Evolutionary conservation across 2,329 filamentous ascomycete species (phyloP), one percentile per base, ranked within the genome.

Genomic region (Thermoascus crustaceus): DNA sequence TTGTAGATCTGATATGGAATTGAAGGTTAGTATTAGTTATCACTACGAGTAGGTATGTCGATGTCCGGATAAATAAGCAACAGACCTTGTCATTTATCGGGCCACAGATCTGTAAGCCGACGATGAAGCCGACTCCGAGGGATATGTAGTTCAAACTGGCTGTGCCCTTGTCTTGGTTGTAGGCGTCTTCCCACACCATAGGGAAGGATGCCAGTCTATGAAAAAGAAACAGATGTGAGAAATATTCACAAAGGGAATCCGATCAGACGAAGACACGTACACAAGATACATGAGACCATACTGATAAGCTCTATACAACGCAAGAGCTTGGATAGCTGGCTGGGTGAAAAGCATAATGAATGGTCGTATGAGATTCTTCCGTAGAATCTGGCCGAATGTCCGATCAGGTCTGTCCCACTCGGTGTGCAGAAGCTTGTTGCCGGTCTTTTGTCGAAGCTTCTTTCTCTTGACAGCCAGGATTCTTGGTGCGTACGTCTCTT

Each of bases 401-500:
- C 38, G 34, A 24, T 45, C 37, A 13, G 40, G 41, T n/a, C n/a
- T n/a, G 35, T 45, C 36, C 35, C 31, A 43, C 30, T 48, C 25
- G 4, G 47, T 50, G 23, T 44, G 40, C 4, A 46, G 24, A 13
- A 40, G 19, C 8, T 39, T 7, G 37, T 62, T 56, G 6, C 57
- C 55, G 5, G 54, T 60, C 38, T 58, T 44, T 26, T 53, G 27
- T 7, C 39, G 46, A 8, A 61, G 62, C n/a, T 60, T 64, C 26
- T 63, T 52, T 33, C 72, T 72, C 56, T 75, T 78, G 46, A 65
- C 61, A 21, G 63, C 55, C 2, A 82, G 67, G 2, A 84, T 64
- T 7, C 72, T 72, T 0, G 76, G 74, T 0, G 69, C 69, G 52
- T 80, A 80, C 2, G 76, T 80, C 51, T 81, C 78, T 35, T 67